Conservation (phyloP, 2,329 filamentous ascomycete species). For the Aureobasidium vineae region DNA sequence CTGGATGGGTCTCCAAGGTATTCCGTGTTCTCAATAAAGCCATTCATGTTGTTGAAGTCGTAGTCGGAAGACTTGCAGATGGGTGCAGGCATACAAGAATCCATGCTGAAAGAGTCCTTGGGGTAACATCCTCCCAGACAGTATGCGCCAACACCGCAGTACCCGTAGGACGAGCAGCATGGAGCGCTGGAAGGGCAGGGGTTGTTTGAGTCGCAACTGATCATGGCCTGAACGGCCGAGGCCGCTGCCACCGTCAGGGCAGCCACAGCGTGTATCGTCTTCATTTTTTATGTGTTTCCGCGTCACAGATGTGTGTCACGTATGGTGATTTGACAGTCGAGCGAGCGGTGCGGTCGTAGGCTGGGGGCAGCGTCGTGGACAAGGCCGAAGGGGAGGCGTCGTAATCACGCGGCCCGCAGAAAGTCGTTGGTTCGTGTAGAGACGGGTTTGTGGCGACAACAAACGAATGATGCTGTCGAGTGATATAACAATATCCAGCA, state of each 20-base stretch:
- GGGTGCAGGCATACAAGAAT: slow-evolving; percentile 81
- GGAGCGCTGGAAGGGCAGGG: slow-evolving; percentile 37
- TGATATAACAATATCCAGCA: not conserved
- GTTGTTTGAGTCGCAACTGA: slow-evolving; percentile 36
- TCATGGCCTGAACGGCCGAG: slow-evolving; percentile 33
- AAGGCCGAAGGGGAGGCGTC: slow-evolving; percentile 11
- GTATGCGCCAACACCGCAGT: slow-evolving; percentile 87
- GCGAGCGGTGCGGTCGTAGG: slow-evolving; percentile 1
- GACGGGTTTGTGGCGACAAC: slow-evolving; percentile 10
- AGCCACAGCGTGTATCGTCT: slow-evolving; percentile 17
- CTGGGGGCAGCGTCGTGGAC: slow-evolving; percentile 13
- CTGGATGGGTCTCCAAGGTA: slow-evolving; percentile 81
- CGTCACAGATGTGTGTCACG: slow-evolving; percentile 3
- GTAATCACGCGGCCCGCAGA: slow-evolving; percentile 18
- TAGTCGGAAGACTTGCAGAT: slow-evolving; percentile 74
- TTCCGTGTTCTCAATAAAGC: slow-evolving; percentile 67
- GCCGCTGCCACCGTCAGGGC: slow-evolving; percentile 37
- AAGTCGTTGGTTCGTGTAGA: not conserved
- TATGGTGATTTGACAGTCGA: not conserved
- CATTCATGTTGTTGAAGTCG: slow-evolving; percentile 69
- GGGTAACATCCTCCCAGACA: slow-evolving; percentile 96
- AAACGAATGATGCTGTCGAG: slow-evolving; percentile 13
- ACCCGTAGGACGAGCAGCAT: slow-evolving; percentile 65
- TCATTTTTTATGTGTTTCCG: slow-evolving; percentile 7
- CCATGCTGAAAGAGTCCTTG: slow-evolving; percentile 73